Percentiles rank a stretch among this genome's conserved stretches.
These are phyloP conservation scores for Cladosporium oxysporum DNA, from an alignment of 2,329 filamentous ascomycete genomes.

Conservation along the genomic window DNA sequence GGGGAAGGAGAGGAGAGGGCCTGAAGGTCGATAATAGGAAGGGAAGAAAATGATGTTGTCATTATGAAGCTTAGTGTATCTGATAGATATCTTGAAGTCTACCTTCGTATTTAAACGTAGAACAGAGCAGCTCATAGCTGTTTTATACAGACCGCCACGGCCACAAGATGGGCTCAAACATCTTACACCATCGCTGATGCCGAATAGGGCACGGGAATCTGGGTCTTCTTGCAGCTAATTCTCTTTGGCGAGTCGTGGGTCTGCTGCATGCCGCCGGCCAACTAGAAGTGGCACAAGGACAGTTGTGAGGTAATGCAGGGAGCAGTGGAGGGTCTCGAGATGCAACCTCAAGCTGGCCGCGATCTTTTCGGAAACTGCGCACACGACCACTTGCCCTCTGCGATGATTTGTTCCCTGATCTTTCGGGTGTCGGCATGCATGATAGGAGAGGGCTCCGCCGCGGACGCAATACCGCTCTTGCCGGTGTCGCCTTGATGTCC, in stretches of 20 bases:
- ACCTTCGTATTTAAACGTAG: not conserved
- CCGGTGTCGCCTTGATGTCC: not conserved
- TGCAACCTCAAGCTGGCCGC: not conserved
- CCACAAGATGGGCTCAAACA: not conserved
- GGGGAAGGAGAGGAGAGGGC: conserved; percentile 35
- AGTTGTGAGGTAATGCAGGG: conserved; percentile 16
- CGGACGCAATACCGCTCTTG: not conserved
- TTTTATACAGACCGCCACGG: not conserved
- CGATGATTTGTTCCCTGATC: conserved; percentile 18
- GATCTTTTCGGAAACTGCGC: conserved; percentile 16
- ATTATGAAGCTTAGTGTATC: conserved; percentile 35
- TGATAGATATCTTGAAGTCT: not conserved
- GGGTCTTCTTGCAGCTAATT: conserved; percentile 1
- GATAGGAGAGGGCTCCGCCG: not conserved
- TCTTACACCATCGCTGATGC: not conserved
- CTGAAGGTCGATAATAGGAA: conserved; percentile 47
- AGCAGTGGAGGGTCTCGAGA: not conserved
- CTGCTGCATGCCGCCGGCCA: not conserved
- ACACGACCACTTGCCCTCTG: conserved; percentile 7
- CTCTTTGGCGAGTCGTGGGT: conserved; percentile 3
- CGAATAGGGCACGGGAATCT: not conserved
- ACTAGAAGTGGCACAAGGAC: not conserved
- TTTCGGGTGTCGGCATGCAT: not conserved
- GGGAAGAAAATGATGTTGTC: conserved; percentile 46
- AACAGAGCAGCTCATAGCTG: not conserved